Conservation (phyloP, 805 yeast genomes). For the Candida piceae region DNA sequence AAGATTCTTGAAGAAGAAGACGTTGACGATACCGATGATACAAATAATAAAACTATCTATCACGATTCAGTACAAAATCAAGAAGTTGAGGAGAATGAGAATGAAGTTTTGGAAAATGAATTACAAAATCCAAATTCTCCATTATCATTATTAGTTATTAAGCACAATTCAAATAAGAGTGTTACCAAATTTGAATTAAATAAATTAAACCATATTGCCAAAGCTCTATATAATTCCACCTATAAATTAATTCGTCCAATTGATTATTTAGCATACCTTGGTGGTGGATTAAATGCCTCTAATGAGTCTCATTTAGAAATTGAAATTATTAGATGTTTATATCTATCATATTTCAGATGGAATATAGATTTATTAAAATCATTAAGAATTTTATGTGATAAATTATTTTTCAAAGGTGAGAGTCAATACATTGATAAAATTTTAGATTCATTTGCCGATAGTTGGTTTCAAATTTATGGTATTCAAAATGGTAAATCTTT, state of each 20-base stretch:
- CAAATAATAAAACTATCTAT: not conserved
- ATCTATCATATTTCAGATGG: slow-evolving; percentile 43
- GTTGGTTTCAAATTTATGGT: slow-evolving; percentile 53
- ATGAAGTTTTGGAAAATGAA: not conserved
- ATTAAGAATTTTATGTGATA: slow-evolving; percentile 56
- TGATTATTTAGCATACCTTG: slow-evolving; percentile 24
- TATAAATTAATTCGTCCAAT: slow-evolving; percentile 20
- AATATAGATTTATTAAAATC: slow-evolving; percentile 50
- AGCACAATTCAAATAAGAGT: not conserved
- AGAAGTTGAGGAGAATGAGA: not conserved
- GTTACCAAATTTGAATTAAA: slow-evolving; percentile 1
- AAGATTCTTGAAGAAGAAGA: not conserved
- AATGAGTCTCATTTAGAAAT: slow-evolving; percentile 30
- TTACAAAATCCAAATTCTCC: not conserved
- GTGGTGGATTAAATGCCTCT: slow-evolving; percentile 18
- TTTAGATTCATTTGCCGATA: slow-evolving; percentile 59
- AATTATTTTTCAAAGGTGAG: slow-evolving; percentile 74
- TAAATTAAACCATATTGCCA: slow-evolving; percentile 23
- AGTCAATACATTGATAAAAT: slow-evolving; percentile 76
- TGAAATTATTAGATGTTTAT: slow-evolving; percentile 34
- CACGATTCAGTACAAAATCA: not conserved
- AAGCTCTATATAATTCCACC: slow-evolving; percentile 28
- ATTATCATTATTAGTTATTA: not conserved
- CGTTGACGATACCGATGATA: not conserved
- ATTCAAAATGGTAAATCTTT: slow-evolving; percentile 23